phyloP scores from a whole-genome alignment of 495 filamentous ascomycete genomes.

The Penicillium cosmopolitanum region DNA sequence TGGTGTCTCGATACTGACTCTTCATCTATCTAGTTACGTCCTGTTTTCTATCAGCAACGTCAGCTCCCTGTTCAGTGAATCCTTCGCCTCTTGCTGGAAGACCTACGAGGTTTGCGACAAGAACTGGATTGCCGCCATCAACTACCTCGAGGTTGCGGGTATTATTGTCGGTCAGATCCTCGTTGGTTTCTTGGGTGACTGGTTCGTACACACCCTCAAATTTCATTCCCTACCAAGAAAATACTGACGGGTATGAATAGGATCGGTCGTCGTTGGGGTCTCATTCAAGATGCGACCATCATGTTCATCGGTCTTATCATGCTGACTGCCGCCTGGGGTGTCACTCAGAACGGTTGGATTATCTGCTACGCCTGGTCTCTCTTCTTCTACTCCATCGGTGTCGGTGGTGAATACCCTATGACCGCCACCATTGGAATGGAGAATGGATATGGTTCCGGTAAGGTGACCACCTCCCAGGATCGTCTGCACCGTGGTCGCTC shows the following conservation, averaged over 20 bases:
- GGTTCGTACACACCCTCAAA: conserved; percentile 34
- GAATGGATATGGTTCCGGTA: conserved; percentile 79
- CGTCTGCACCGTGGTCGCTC: conserved; percentile 90
- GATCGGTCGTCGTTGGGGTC: conserved; percentile 84
- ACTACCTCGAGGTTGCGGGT: conserved; percentile 82
- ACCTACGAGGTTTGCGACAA: conserved; percentile 62
- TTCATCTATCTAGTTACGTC: conserved; percentile 57
- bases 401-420: conserved; percentile 93
- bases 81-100: conserved; percentile 77
- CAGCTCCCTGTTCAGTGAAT: conserved; percentile 66
- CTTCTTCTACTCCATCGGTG: conserved; percentile 87
- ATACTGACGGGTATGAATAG: conserved; percentile 31
- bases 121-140: conserved; percentile 74
- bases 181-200: conserved; percentile 65
- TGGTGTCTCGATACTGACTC: conserved; percentile 1
- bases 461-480: conserved; percentile 81
- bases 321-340: conserved; percentile 83
- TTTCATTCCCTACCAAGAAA: background rate
- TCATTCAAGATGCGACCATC: conserved; percentile 86
- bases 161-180: conserved; percentile 84
- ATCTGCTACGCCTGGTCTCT: conserved; percentile 89
- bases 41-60: conserved; percentile 91
- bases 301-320: conserved; percentile 88
- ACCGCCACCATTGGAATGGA: conserved; percentile 92
- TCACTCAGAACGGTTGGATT: conserved; percentile 82